phyloP scores from a whole-genome alignment of 139 green algal genomes.

The Chlorella sp. region DNA sequence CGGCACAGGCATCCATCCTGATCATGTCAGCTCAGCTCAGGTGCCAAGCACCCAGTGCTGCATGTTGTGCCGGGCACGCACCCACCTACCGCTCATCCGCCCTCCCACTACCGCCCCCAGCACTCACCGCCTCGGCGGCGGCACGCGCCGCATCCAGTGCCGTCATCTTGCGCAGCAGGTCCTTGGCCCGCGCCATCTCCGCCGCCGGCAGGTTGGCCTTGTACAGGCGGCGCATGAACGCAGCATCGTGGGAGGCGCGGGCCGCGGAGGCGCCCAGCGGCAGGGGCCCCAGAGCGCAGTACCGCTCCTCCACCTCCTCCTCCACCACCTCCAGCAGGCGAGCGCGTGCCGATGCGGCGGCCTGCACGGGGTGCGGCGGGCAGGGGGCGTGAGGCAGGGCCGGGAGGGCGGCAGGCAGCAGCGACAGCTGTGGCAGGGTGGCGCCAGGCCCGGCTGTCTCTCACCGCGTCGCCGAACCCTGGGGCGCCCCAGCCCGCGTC shows the following conservation, averaged over 20 bases:
- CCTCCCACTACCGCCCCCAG: too few species aligned
- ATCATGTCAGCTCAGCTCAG: too few species aligned
- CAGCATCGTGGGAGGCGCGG: neutral
- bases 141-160: slow-evolving; percentile 17
- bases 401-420: neutral
- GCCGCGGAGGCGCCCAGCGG: neutral
- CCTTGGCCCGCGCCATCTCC: slow-evolving; percentile 22
- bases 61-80: too few species aligned
- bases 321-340: slow-evolving; percentile 37
- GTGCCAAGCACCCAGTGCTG: too few species aligned
- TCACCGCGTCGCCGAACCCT: neutral
- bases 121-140: slow-evolving; percentile 4
- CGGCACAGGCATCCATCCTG: too few species aligned
- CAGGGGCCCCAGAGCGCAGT: neutral
- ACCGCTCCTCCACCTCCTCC: slow-evolving; percentile 43
- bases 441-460: neutral
- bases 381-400: neutral
- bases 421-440: neutral
- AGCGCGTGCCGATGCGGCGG: slow-evolving; percentile 1
- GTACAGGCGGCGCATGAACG: slow-evolving; percentile 26
- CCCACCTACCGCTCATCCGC: too few species aligned
- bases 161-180: slow-evolving; percentile 44
- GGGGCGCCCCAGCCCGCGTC: too few species aligned
- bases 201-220: slow-evolving; percentile 36
- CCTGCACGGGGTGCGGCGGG: neutral